A percentile compares a stretch with the other conserved stretches of the same genome.
Evolutionary conservation across 306 rosid species (phyloP).

Genomic region (Cucumis melo): DNA sequence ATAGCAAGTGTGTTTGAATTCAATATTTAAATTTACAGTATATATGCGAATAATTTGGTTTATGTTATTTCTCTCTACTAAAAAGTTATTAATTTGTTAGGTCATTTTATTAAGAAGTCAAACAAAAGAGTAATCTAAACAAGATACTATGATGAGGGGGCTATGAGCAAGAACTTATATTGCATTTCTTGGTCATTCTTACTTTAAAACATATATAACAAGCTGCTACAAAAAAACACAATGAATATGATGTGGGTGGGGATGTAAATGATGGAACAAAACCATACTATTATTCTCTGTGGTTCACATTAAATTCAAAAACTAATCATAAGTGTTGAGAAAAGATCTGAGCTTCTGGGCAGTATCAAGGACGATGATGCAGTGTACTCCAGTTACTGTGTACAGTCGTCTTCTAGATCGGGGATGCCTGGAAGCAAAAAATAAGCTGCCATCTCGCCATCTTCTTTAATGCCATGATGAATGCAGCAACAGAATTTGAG

Average conservation of each 20-base stretch:
- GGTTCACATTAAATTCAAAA: not conserved
- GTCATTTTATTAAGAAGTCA: too few relatives aligned
- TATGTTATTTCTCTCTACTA: too few relatives aligned
- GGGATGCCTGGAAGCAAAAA: not conserved
- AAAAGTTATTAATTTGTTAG: too few relatives aligned
- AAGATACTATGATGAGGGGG: not conserved
- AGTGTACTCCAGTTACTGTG: not conserved
- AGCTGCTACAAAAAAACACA: not conserved
- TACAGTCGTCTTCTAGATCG: not conserved
- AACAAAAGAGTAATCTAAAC: not conserved
- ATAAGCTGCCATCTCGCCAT: slow-evolving; percentile 4
- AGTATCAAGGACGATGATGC: not conserved
- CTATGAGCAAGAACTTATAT: slow-evolving; percentile 1
- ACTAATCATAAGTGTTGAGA: not conserved
- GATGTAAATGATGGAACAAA: not conserved
- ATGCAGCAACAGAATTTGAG: not conserved
- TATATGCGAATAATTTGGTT: too few relatives aligned
- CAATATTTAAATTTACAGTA: too few relatives aligned
- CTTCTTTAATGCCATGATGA: not conserved
- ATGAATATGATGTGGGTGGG: not conserved
- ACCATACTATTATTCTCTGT: not conserved
- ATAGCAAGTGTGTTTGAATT: too few relatives aligned
- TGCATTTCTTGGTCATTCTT: not conserved
- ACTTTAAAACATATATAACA: not conserved
- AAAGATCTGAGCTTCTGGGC: not conserved